Base-by-base conservation (phyloP, 768 basidiomycete species). In the Leucogyrophana mollusca region DNA sequence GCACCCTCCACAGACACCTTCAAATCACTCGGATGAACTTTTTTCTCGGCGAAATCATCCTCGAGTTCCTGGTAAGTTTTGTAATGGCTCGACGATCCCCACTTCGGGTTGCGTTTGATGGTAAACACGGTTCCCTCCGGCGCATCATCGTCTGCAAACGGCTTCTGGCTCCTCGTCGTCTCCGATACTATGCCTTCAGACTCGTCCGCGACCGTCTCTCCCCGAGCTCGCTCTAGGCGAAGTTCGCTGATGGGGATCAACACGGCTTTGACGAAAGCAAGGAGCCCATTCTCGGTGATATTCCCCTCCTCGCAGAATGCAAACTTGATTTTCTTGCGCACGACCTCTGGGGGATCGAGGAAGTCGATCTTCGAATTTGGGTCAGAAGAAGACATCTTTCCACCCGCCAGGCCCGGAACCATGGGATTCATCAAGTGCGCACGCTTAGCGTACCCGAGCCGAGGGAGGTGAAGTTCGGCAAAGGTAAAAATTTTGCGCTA, bases 401-500 rank as follows among this genome's bases (percentile, higher is more conserved):
- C 90, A 24, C 94, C 94, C 34, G 85, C 84, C 25, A 96, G 77
- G 35, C 94, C 94, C 23, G 94, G 94, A 0, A 98, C 92, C 94
- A 98, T 98, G 25, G 80, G 73, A 69, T 97, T 99, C 96, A 99
- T 99, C 36, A 99, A 76, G 65, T 99, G 96, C 0, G 94, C 90
- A 25, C 95, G 91, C 68, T 96, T 97, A 43, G 73, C 70, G 72
- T 97, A 98, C 27, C 95, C 96, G 24, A 98, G 78, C 51, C 82
- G 78, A 4, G 96, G 96, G 43, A 99, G 86, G 79, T 94, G 94
- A 57, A 88, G 79, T 63, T 98, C 94, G 6, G 96, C 94, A 58
- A 95, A 95, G 16, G 93, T 97, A 69, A 99, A 99, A 61, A 98
- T 97, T 73, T 98, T 98, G 48, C 95, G 84, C 92, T 95, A 61